Evolutionary conservation across 2,329 filamentous ascomycete genomes (phyloP), one percentile per base, ranked within the genome.

Genomic region (Beauveria australis): DNA sequence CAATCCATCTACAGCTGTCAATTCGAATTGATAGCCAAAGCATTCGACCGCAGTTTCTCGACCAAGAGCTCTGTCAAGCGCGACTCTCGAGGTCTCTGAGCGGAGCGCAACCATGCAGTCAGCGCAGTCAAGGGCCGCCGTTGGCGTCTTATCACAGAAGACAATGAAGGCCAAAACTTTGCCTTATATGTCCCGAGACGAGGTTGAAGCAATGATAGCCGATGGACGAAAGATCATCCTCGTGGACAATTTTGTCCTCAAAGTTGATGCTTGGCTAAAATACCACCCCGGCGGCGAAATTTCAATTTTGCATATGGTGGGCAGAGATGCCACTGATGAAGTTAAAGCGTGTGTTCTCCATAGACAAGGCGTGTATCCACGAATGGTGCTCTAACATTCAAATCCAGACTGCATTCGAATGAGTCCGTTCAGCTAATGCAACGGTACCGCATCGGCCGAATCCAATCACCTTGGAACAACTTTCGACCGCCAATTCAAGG

Each of bases 281-380:
- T 97, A 89, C 70, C 94, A 97, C 69, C 94, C 94, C 14, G 94
- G 94, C 61, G 94, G 94, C 67, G 87, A 93, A 68, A 94, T 92
- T 75, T 84, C 93, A 59, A 95, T 99, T 65, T 79, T 85, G 71
- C 94, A 99, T 71, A 94, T 97, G 91, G 84, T 97, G 63, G 92
- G 92, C 63, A 85, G 89, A 75, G 92, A 96, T 83, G 93, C 91
- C 55, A 97, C 93, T 12, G 92, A 97, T 73, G 94, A 97, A 75
- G 87, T 97, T 63, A 91, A 88, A 73, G 90, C 88, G 91, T 97
- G 81, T 55, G 88, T 79, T 51, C 18, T 43, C 22, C 30, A 16
- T 30, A 14, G 6, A 18, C 14, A 51, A 41, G 24, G 1, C 7
- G 22, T 51, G 16, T 48, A 37, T 16, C 54, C 5, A 37, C 48